phyloP scores from a whole-genome alignment of 2,329 filamentous ascomycete species.

The Epichloe sibirici region DNA sequence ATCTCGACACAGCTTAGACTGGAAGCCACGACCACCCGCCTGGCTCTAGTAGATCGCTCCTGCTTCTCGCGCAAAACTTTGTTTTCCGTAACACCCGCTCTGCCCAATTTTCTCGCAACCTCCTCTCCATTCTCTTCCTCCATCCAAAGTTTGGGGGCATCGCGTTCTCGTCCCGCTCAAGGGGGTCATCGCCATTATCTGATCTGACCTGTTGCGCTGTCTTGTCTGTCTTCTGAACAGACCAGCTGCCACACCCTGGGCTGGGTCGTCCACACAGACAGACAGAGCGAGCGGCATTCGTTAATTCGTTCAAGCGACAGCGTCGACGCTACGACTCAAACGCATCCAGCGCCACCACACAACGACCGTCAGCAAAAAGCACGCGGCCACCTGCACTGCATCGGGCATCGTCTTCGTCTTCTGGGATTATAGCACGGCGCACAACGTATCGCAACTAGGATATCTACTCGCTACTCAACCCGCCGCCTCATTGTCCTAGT shows the following conservation, averaged over 20 bases:
- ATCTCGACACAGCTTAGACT: slow-evolving; percentile 2
- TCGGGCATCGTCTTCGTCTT: neutral
- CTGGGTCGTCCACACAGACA: neutral
- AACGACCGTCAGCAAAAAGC: slow-evolving; percentile 1
- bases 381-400: slow-evolving; percentile 3
- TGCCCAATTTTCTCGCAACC: neutral
- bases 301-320: neutral
- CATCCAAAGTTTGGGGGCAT: neutral
- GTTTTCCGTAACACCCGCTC: slow-evolving; percentile 3
- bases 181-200: neutral
- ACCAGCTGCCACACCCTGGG: neutral
- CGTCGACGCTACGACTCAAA: slow-evolving; percentile 1
- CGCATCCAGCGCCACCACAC: neutral
- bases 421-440: neutral
- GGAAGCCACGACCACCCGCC: slow-evolving; percentile 6
- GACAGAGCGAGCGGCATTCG: neutral
- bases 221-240: neutral
- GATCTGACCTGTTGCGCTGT: neutral
- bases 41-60: neutral
- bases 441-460: neutral
- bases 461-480: neutral
- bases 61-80: slow-evolving; percentile 3
- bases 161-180: neutral
- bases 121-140: neutral
- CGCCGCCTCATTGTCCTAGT: neutral